phyloP scores from a whole-genome alignment of 208 protist genomes.

The Angomonas desouzai region DNA sequence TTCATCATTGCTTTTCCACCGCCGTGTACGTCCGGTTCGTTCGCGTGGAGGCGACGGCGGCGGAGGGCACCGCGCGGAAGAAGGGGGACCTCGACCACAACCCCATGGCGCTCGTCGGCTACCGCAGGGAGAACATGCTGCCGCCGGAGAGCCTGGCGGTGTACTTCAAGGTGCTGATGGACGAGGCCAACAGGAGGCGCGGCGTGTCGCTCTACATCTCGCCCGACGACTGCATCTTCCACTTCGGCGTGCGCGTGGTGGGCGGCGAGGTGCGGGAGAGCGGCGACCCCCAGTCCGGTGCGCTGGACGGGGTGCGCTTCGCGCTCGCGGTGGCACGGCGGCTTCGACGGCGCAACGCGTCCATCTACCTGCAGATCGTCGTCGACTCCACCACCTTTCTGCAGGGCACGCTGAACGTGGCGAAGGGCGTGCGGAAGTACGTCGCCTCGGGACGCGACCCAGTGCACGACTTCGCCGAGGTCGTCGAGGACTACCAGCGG shows the following conservation, averaged over 20 bases:
- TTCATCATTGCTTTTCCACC: not conserved
- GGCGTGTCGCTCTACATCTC: constrained; percentile 13
- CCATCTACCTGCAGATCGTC: constrained; percentile 15
- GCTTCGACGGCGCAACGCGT: not conserved
- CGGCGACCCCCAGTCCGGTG: constrained; percentile 11
- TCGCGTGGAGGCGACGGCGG: not conserved
- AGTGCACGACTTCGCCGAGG: constrained; percentile 19
- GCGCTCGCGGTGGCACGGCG: constrained; percentile 16
- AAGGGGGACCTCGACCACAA: constrained; percentile 14
- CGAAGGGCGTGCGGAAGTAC: constrained; percentile 16
- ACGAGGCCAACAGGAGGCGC: constrained; percentile 13
- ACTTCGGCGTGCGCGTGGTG: constrained; percentile 16
- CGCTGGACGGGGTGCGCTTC: constrained; percentile 15
- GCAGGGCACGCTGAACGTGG: constrained; percentile 15
- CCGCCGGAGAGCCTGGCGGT: constrained; percentile 14
- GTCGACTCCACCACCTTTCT: constrained; percentile 25
- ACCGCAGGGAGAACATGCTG: constrained; percentile 6
- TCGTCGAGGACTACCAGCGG: constrained; percentile 21
- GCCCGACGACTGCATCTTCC: constrained; percentile 18
- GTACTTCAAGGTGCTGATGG: constrained; percentile 15
- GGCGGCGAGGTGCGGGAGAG: not conserved
- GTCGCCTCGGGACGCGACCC: constrained; percentile 26
- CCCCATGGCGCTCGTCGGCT: constrained; percentile 2
- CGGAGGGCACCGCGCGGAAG: constrained; percentile 5
- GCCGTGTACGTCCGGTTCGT: not conserved